Conservation (phyloP, 176 grass and related monocot genomes). For the Melocanna baccifera region DNA sequence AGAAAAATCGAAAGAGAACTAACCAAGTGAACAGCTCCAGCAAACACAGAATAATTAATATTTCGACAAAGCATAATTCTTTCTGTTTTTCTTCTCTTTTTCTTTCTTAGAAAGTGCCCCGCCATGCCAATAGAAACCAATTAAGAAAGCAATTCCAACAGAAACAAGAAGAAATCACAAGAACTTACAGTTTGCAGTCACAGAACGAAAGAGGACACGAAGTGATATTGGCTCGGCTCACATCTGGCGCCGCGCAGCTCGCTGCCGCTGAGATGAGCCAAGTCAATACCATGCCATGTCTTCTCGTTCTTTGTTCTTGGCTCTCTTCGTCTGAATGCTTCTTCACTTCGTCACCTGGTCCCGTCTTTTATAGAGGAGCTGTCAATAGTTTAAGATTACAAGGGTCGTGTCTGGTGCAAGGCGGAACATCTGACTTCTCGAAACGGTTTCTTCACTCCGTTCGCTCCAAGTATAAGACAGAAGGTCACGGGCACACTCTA, state of each 20-base stretch:
- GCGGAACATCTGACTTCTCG: background rate
- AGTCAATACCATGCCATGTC: slow-evolving; percentile 62
- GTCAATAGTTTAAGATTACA: slow-evolving; percentile 19
- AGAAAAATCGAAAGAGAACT: background rate
- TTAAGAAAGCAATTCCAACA: background rate
- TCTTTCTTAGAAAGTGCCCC: background rate
- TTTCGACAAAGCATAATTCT: background rate
- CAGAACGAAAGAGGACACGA: slow-evolving; percentile 44
- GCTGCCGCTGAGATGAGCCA: slow-evolving; percentile 35
- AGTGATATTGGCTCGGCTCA: slow-evolving; percentile 63
- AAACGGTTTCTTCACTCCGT: too few species aligned
- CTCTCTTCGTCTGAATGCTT: slow-evolving; percentile 28
- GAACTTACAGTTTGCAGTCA: slow-evolving; percentile 8
- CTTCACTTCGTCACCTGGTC: slow-evolving; percentile 22
- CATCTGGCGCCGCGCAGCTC: background rate
- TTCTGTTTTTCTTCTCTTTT: background rate
- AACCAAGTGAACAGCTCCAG: background rate
- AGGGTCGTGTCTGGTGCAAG: background rate
- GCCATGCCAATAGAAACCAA: background rate
- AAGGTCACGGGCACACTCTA: too few species aligned
- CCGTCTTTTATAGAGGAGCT: slow-evolving; percentile 34
- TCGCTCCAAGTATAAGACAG: too few species aligned
- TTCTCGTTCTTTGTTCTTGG: slow-evolving; percentile 30
- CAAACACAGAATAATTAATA: background rate
- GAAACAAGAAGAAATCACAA: background rate